Percentiles rank a stretch among this genome's conserved stretches.
phyloP scores from a whole-genome alignment of 2,329 filamentous ascomycete genomes.

The Paramyrothecium roridum region DNA sequence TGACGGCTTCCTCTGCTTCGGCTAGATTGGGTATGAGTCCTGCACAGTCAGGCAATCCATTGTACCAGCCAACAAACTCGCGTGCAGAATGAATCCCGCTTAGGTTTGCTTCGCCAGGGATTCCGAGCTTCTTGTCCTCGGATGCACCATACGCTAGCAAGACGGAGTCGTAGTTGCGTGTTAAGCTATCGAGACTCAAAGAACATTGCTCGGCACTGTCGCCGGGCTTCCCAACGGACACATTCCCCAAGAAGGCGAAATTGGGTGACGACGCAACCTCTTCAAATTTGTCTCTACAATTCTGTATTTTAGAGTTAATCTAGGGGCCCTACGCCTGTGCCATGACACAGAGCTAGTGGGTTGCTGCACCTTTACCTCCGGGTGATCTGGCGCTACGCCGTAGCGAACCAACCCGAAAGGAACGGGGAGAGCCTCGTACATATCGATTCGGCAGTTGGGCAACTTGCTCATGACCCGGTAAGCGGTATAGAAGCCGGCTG shows the following conservation, averaged over 20 bases:
- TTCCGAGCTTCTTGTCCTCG: conserved; percentile 72
- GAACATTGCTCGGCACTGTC: conserved; percentile 37
- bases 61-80: conserved; percentile 98
- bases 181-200: conserved; percentile 65
- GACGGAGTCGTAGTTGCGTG: conserved; percentile 85
- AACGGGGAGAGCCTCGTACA: conserved; percentile 93
- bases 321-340: no score
- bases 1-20: conserved; percentile 74
- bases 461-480: conserved; percentile 79
- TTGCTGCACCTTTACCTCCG: conserved; percentile 82
- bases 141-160: conserved; percentile 92
- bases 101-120: conserved; percentile 73
- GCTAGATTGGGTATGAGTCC: conserved; percentile 70
- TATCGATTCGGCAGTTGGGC: conserved; percentile 73
- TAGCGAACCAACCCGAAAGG: conserved; percentile 91
- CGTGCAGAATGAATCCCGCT: conserved; percentile 81
- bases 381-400: conserved; percentile 96
- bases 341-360: not conserved
- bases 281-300: conserved; percentile 90
- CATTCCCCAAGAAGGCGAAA: conserved; percentile 90
- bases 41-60: conserved; percentile 82
- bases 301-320: conserved; percentile 47
- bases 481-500: conserved; percentile 93
- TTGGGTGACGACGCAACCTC: conserved; percentile 78
- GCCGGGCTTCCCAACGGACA: conserved; percentile 63